These are phyloP conservation scores for Candida anutae DNA, from an alignment of 1,139 yeast species.

Conservation along the genomic window DNA sequence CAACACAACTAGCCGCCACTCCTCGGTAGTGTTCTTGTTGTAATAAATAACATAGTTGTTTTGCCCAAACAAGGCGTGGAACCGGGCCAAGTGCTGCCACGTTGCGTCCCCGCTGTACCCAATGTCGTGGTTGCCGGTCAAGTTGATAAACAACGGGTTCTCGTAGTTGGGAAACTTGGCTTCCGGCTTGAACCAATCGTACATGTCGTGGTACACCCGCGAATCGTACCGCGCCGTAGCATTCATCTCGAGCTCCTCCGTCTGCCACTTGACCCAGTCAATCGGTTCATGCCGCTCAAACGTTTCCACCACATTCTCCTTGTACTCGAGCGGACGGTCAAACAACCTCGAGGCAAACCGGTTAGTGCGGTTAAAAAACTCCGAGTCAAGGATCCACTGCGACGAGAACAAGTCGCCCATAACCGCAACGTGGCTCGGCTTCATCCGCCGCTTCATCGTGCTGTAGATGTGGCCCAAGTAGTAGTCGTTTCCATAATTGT, in stretches of 20 bases:
- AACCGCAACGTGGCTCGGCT: slow-evolving; percentile 78
- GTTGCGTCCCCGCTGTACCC: slow-evolving; percentile 96
- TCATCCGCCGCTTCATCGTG: slow-evolving; percentile 51
- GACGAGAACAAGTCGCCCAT: slow-evolving; percentile 93
- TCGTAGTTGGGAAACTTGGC: slow-evolving; percentile 24
- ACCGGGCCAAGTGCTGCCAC: slow-evolving; percentile 82
- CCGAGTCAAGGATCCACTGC: slow-evolving; percentile 89
- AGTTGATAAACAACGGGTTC: slow-evolving; percentile 60
- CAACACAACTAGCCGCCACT: slow-evolving; percentile 79
- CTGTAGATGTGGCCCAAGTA: slow-evolving; percentile 77
- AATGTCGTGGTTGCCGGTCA: slow-evolving; percentile 93
- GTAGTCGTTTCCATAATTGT: slow-evolving; percentile 81
- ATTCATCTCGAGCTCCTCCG: slow-evolving; percentile 30
- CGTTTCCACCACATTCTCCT: slow-evolving; percentile 40
- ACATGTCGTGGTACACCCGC: slow-evolving; percentile 48
- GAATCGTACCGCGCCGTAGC: slow-evolving; percentile 39
- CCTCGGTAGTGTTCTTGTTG: slow-evolving; percentile 51
- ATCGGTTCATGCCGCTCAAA: slow-evolving; percentile 39
- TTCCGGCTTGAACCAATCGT: slow-evolving; percentile 53
- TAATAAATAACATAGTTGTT: slow-evolving; percentile 76
- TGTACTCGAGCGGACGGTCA: slow-evolving; percentile 45
- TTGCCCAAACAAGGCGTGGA: slow-evolving; percentile 64
- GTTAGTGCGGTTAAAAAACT: slow-evolving; percentile 69
- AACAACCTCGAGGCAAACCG: slow-evolving; percentile 63
- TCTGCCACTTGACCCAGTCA: slow-evolving; percentile 47